Base-by-base conservation (phyloP, 148 eudicot genomes). In the Polygonum aviculare region DNA sequence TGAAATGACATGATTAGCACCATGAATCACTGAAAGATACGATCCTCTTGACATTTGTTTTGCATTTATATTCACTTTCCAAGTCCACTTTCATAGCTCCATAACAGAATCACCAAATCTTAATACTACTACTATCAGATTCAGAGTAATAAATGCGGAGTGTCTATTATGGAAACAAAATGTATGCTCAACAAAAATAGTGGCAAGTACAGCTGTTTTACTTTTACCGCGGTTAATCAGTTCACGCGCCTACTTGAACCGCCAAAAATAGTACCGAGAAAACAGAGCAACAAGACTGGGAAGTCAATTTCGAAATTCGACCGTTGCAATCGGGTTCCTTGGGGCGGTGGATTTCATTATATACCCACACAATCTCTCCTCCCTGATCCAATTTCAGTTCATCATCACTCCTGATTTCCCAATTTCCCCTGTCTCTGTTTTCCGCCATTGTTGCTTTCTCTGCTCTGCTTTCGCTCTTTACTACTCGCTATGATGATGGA, bases 1-100 rank as follows among this genome's bases (percentile, higher is more conserved):
- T 45, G 81, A 83, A 80, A 76, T 72, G 71, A 77, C 77, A 51
- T 79, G 57, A 80, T 54, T 54, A 54, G n/a, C 2, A 54, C 26
- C 2, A 10, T 6, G 26, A 54, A 54, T 54, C 60, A n/a, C 7
- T n/a, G 26, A 54, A 54, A n/a, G 22, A 18, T 26, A 54, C 19
- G n/a, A n/a, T 54, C 26, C 10, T 54, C 1, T 8, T n/a, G 0
- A n/a, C 41, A 39, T 39, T 39, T 39, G 41, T 39, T 39, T 39
- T 39, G 41, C 41, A 39, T 2, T 7, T 4, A 39, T 1, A 1
- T 39, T 39, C 41, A 39, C 41, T 39, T 39, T 39, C 41, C 41
- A 39, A 39, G 7, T 39, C 41, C 41, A 39, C 41, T 39, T 39
- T 39, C 41, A 39, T 39, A 39, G 6, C 41, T 39, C 47, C 47